Evolutionary conservation across 1,139 yeast species (phyloP).

Genomic region (Meyerozyma smithsonii): DNA sequence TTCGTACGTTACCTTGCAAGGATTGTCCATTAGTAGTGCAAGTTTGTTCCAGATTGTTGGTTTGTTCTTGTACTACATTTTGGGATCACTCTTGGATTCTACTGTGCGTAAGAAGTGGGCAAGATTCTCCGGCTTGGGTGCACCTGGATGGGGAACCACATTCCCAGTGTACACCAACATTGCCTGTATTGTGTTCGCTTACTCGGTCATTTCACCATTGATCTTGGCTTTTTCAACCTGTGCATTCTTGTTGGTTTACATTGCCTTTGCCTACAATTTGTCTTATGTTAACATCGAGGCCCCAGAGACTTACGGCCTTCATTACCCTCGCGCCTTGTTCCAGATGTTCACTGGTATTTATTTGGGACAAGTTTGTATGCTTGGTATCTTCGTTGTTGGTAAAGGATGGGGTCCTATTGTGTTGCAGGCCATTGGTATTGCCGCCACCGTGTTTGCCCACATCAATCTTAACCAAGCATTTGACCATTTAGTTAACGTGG

Average conservation of each 20-base stretch:
- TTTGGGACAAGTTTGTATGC: constrained; percentile 76
- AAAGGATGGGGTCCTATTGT: constrained; percentile 95
- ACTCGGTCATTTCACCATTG: constrained; percentile 76
- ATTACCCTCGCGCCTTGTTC: constrained; percentile 82
- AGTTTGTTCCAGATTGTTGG: constrained; percentile 73
- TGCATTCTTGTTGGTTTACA: constrained; percentile 66
- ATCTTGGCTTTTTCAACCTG: constrained; percentile 62
- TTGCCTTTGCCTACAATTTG: constrained; percentile 78
- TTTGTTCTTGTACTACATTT: constrained; percentile 61
- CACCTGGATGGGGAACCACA: constrained; percentile 80
- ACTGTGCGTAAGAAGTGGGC: constrained; percentile 87
- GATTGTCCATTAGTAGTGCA: constrained; percentile 77
- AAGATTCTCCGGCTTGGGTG: constrained; percentile 59
- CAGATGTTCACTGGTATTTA: constrained; percentile 88
- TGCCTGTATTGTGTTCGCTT: constrained; percentile 74
- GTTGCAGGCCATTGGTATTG: constrained; percentile 62
- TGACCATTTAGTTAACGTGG: constrained; percentile 49
- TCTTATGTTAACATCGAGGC: constrained; percentile 60
- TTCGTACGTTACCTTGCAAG: constrained; percentile 71
- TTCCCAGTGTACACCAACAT: constrained; percentile 83
- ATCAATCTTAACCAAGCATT: constrained; percentile 57
- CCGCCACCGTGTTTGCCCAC: constrained; percentile 64
- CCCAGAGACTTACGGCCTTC: constrained; percentile 75
- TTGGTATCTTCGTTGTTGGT: constrained; percentile 84
- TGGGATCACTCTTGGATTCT: constrained; percentile 66